Base-by-base conservation (phyloP, 2,329 filamentous ascomycete genomes). In the Colletotrichum salicis region DNA sequence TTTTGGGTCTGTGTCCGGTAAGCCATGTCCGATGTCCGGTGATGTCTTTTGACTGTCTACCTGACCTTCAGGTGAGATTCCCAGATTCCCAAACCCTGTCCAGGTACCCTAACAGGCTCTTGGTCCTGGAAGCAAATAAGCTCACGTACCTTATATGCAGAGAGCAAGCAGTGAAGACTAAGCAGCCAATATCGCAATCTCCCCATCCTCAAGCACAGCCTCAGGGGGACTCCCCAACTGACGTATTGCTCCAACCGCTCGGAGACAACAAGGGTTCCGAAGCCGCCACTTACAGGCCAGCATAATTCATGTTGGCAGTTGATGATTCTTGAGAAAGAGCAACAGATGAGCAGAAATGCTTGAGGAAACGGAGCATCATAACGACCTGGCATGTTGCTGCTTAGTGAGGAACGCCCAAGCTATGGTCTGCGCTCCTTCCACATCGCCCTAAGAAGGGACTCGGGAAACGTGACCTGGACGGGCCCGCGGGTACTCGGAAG, bases 171-270 rank as follows among this genome's bases (percentile, higher is more conserved):
- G 41, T 33, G 31, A 64, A 45, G 56, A 19, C n/a, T 33, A 33
- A 33, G 5, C 15, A 67, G 63, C 48, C 63, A 33, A 54, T 35
- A 51, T 67, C 48, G 55, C 37, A 70, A 70, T 67, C 48, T 70
- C 67, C 63, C 61, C 45, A 37, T 67, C 33, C 48, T 33, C 22
- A 55, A 57, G 63, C 67, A 70, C 67, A 70, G 67, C 67, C 67
- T 57, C 63, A 70, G 57, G 67, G 59, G 51, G 22, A 55, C 35
- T 51, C 35, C 27, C 45, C 31, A 67, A 48, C 63, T 70, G 59
- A 70, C 62, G 67, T 70, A 70, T 54, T 27, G n/a, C 64, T 45
- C n/a, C 33, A 35, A 41, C 33, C 31, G 22, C 15, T 56, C 29
- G 35, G 63, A 56, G 64, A 22, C 48, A 29, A 41, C 24, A 22